These are phyloP conservation scores for Colletotrichum limetticola DNA, from an alignment of 2,329 filamentous ascomycete species.

Conservation along the genomic window DNA sequence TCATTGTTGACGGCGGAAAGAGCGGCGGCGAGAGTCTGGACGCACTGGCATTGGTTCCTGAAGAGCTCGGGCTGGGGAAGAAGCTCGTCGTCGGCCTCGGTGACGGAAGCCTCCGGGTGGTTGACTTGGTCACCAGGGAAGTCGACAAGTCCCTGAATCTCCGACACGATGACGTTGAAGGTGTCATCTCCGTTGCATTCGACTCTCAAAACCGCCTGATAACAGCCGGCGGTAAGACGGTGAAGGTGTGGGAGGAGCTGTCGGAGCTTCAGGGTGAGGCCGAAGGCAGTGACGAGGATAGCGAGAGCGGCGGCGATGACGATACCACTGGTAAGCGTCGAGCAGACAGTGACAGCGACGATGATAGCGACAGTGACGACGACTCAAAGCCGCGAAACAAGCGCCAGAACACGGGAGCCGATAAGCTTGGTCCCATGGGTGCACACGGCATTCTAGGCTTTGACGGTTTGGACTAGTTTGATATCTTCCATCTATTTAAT, in stretches of 20 bases:
- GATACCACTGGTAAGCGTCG: constrained; percentile 58
- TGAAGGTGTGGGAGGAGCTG: constrained; percentile 94
- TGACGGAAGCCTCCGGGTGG: constrained; percentile 81
- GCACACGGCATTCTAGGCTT: constrained; percentile 64
- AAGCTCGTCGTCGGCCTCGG: constrained; percentile 84
- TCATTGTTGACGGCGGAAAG: constrained; percentile 75
- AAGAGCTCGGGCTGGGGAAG: constrained; percentile 75
- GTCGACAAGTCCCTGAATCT: constrained; percentile 71
- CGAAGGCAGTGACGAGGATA: constrained; percentile 58
- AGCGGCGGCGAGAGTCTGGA: constrained; percentile 83
- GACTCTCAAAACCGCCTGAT: constrained; percentile 89
- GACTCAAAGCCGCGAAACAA: constrained; percentile 59
- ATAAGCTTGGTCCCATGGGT: constrained; percentile 59
- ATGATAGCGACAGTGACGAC: constrained; percentile 55
- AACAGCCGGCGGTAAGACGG: constrained; percentile 83
- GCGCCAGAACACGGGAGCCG: constrained; percentile 54
- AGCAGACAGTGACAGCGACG: constrained; percentile 57
- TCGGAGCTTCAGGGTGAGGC: constrained; percentile 64
- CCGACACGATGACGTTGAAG: constrained; percentile 87
- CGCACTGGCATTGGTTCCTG: constrained; percentile 77
- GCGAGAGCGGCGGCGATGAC: constrained; percentile 54
- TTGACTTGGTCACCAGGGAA: constrained; percentile 79
- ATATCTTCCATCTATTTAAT: constrained; percentile 15
- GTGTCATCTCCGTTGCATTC: constrained; percentile 83
- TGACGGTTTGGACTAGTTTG: constrained; percentile 55